Evolutionary conservation across 2,329 filamentous ascomycete genomes (phyloP).

Genomic region (Sporothrix brunneoviolacea): DNA sequence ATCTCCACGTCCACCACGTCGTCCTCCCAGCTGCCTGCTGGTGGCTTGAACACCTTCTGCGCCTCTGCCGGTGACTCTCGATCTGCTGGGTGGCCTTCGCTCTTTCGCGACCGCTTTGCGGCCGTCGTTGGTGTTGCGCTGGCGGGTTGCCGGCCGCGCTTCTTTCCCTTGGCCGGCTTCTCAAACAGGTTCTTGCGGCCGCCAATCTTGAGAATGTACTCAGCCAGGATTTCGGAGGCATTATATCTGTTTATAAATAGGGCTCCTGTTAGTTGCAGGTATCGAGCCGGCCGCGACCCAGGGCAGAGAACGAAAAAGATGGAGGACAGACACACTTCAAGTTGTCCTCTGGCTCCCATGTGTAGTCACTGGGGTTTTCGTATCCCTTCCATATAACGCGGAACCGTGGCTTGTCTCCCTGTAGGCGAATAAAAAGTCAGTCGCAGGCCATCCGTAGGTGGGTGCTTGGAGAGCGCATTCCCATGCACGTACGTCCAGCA

Average conservation of each 20-base stretch:
- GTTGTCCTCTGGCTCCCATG: constrained; percentile 75
- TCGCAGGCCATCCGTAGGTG: neutral
- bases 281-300: too few relatives aligned
- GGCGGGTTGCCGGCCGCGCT: constrained; percentile 46
- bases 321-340: too few relatives aligned
- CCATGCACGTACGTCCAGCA: constrained; percentile 37
- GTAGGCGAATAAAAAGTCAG: neutral
- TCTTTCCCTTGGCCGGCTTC: constrained; percentile 47
- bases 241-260: constrained; percentile 38
- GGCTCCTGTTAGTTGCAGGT: neutral
- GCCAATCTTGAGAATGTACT: constrained; percentile 58
- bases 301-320: too few relatives aligned
- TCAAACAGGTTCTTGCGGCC: constrained; percentile 52
- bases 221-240: constrained; percentile 52
- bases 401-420: constrained; percentile 47
- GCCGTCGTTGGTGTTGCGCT: constrained; percentile 27
- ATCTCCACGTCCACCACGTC: constrained; percentile 64
- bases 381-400: constrained; percentile 80
- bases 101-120: constrained; percentile 41
- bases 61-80: constrained; percentile 40
- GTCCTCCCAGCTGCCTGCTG: constrained; percentile 70
- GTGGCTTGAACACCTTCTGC: constrained; percentile 53
- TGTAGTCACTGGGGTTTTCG: constrained; percentile 60
- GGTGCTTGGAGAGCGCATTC: neutral
- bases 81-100: constrained; percentile 43